Base-by-base conservation (phyloP, 345 rosid species). In the Eucalyptus marginata region DNA sequence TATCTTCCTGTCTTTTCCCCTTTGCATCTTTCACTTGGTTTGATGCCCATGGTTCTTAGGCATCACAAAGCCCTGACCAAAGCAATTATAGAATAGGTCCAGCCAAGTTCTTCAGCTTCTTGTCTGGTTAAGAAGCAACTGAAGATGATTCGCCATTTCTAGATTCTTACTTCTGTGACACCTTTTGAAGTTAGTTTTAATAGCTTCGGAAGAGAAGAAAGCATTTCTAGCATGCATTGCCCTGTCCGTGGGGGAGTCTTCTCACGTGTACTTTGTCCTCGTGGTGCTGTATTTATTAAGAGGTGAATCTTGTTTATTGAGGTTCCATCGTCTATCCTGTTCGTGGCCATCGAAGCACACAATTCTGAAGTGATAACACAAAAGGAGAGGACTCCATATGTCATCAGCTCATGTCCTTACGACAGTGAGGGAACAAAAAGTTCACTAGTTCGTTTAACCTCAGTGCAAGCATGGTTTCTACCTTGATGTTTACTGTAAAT, bases 1-100 rank as follows among this genome's bases (percentile, higher is more conserved):
- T 68, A 68, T 31, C 43, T 3, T 68, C 12, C 11, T 31, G 7
- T 68, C 43, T 31, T 68, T 68, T 68, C 22, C 12, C 80, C 20
- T 31, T 68, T 31, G 43, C 24, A 68, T 68, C 24, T 68, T n/a
- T 33, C 24, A 95, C 89, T 96, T 96, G 22, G 20, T 66, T 66
- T n/a, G 31, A 66, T n/a, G 40, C 36, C 71, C 3, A 64, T 64
- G 18, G 36, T 62, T 62, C 14, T 62, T 62, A 62, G 68, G 71
- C 33, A 62, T 62, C 17, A 62, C 18, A 62, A 64, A 29, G 18
- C 36, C 36, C 10, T 6, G 17, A 64, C 36, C 71, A 64, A 13
- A 14, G 36, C 2, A 29, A 58, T 58, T 58, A n/a, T 58, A 58
- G 64, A 58, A 58, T 25, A 9, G 64, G n/a, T 12, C 7, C 3